phyloP scores from a whole-genome alignment of 2,329 filamentous ascomycete species.

The Fusarium lateritium region DNA sequence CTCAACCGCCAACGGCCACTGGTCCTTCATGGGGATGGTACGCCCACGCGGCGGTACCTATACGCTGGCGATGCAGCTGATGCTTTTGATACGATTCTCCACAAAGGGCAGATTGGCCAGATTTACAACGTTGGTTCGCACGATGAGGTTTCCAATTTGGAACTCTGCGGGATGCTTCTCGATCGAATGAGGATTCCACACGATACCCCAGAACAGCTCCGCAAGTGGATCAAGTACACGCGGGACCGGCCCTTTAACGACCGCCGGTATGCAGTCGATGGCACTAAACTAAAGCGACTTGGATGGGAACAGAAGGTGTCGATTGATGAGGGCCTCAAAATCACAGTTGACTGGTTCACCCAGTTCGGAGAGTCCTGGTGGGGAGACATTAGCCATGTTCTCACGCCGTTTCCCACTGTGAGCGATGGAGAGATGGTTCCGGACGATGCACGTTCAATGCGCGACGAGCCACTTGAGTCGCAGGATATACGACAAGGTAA shows the following conservation, averaged over 20 bases:
- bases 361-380: constrained; percentile 78
- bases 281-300: constrained; percentile 74
- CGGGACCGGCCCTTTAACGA: constrained; percentile 86
- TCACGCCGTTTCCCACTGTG: constrained; percentile 77
- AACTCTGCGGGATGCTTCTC: constrained; percentile 76
- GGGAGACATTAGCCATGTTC: constrained; percentile 78
- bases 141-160: constrained; percentile 82
- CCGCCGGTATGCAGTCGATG: constrained; percentile 79
- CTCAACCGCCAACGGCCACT: constrained; percentile 77
- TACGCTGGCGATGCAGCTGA: constrained; percentile 85
- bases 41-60: constrained; percentile 81
- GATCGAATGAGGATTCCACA: constrained; percentile 71
- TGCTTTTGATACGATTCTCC: constrained; percentile 86
- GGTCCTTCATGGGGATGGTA: constrained; percentile 83
- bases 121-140: constrained; percentile 87
- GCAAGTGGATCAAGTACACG: constrained; percentile 80
- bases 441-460: constrained; percentile 58
- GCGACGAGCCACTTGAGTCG: constrained; percentile 53
- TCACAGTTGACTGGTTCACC: constrained; percentile 79
- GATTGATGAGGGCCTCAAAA: constrained; percentile 74
- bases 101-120: constrained; percentile 80
- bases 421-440: constrained; percentile 69
- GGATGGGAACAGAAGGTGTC: constrained; percentile 79
- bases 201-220: constrained; percentile 66
- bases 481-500: constrained; percentile 42